Percentiles rank a stretch among this genome's conserved stretches.
phyloP scores from a whole-genome alignment of 2,329 filamentous ascomycete species.

The Gliomastix tumulicola region DNA sequence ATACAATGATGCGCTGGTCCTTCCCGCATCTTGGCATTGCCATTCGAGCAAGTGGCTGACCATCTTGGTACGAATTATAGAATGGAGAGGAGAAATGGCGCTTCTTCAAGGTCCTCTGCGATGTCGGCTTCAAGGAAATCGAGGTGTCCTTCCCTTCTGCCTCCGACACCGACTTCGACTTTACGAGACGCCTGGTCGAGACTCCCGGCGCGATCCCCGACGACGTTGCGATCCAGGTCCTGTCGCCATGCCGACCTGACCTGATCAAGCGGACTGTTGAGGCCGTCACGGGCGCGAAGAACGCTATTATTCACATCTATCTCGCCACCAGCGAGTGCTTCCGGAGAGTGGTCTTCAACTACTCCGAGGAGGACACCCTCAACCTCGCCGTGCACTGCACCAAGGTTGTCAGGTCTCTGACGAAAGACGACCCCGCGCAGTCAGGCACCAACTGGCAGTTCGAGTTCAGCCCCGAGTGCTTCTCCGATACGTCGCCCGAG shows the following conservation, averaged over 20 bases:
- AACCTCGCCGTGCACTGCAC: constrained; percentile 80
- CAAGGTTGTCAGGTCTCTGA: constrained; percentile 80
- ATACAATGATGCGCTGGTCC: too few relatives aligned
- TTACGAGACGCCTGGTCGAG: constrained; percentile 79
- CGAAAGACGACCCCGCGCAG: constrained; percentile 64
- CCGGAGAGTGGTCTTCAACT: constrained; percentile 82
- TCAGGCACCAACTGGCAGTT: constrained; percentile 64
- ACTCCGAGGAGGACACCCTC: constrained; percentile 73
- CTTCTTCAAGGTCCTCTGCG: constrained; percentile 91
- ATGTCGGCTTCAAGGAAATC: constrained; percentile 95
- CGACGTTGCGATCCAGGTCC: constrained; percentile 86
- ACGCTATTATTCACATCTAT: constrained; percentile 92
- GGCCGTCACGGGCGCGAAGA: constrained; percentile 81
- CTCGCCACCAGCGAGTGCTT: constrained; percentile 96
- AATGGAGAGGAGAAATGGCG: constrained; percentile 91
- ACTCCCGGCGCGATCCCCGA: constrained; percentile 78
- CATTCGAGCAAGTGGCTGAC: too few relatives aligned
- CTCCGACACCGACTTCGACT: constrained; percentile 93
- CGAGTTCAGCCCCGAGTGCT: constrained; percentile 81
- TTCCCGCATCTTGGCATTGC: too few relatives aligned
- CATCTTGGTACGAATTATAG: constrained; percentile 31
- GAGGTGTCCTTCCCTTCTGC: constrained; percentile 94
- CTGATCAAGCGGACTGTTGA: constrained; percentile 87
- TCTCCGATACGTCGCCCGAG: constrained; percentile 83
- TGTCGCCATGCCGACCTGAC: constrained; percentile 86